Conservation (phyloP, 495 filamentous ascomycete species). For the Xylaria nigripes region DNA sequence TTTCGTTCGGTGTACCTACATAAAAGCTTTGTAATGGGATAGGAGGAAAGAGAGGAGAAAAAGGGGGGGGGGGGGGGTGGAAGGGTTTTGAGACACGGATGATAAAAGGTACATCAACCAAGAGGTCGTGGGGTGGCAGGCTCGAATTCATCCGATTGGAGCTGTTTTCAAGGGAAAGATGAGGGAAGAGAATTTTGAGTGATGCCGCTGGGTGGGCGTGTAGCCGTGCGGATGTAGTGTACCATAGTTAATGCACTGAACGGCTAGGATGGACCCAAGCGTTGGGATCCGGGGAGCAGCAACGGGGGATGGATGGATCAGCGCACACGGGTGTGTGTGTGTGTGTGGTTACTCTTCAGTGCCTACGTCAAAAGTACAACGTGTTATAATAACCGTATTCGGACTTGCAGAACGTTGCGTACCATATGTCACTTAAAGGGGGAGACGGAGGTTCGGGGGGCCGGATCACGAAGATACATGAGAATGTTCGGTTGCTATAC, state of each 20-base stretch:
- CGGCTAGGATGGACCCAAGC: not conserved
- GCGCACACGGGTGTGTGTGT: not conserved
- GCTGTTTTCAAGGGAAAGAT: not conserved
- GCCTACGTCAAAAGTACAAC: no score
- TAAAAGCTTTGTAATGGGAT: not conserved
- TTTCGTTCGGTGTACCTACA: not conserved
- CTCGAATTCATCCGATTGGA: not conserved
- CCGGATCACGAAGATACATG: no score
- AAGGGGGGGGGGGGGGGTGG: no score
- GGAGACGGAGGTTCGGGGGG: no score
- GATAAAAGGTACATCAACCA: not conserved
- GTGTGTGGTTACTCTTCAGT: not conserved
- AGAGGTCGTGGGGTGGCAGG: not conserved
- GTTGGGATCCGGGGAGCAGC: conserved; percentile 3
- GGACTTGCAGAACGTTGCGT: no score
- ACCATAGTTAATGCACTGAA: not conserved
- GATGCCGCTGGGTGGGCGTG: not conserved
- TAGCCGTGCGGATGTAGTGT: not conserved
- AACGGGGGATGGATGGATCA: not conserved
- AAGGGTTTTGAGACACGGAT: not conserved
- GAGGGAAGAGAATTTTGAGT: not conserved
- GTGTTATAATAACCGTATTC: no score
- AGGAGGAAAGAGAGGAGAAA: not conserved
- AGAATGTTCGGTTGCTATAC: no score
- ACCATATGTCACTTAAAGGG: no score